Evolutionary conservation across 1,139 yeast genomes (phyloP).

Genomic region (Blastobotrys apis): DNA sequence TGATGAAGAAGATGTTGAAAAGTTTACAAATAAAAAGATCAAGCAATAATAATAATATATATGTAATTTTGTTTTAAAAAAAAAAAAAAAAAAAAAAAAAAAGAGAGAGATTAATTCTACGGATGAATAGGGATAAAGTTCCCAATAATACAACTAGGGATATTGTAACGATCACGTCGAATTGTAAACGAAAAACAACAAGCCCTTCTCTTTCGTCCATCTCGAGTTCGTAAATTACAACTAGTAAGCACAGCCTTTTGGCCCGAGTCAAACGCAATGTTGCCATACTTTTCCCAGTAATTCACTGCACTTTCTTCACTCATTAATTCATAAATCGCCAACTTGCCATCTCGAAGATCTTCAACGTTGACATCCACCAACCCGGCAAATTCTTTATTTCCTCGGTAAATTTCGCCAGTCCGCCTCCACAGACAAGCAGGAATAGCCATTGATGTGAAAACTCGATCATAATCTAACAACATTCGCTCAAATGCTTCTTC

Average conservation of each 20-base stretch:
- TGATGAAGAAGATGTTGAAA: constrained; percentile 53
- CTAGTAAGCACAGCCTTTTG: constrained; percentile 94
- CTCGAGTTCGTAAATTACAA: constrained; percentile 79
- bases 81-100: no score
- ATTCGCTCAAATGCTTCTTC: constrained; percentile 94
- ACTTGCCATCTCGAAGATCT: constrained; percentile 84
- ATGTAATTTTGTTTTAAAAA: constrained; percentile 6
- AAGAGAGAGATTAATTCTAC: constrained; percentile 11
- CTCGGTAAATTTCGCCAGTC: constrained; percentile 93
- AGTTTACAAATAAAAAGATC: constrained; percentile 38
- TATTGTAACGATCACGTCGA: constrained; percentile 86
- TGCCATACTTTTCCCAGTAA: constrained; percentile 97
- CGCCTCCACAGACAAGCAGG: constrained; percentile 98
- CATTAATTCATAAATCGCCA: constrained; percentile 92
- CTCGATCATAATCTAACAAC: constrained; percentile 90
- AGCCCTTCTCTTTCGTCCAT: constrained; percentile 74
- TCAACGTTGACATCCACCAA: constrained; percentile 90
- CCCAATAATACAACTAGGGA: constrained; percentile 95
- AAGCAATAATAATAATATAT: constrained; percentile 14
- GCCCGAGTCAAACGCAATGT: constrained; percentile 92
- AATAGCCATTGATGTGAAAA: constrained; percentile 94
- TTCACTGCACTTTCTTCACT: constrained; percentile 97
- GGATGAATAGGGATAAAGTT: constrained; percentile 82
- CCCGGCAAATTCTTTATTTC: constrained; percentile 94
- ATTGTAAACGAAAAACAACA: constrained; percentile 96